Conservation (phyloP, 306 rosid genomes). For the Dicorynia guianensis region DNA sequence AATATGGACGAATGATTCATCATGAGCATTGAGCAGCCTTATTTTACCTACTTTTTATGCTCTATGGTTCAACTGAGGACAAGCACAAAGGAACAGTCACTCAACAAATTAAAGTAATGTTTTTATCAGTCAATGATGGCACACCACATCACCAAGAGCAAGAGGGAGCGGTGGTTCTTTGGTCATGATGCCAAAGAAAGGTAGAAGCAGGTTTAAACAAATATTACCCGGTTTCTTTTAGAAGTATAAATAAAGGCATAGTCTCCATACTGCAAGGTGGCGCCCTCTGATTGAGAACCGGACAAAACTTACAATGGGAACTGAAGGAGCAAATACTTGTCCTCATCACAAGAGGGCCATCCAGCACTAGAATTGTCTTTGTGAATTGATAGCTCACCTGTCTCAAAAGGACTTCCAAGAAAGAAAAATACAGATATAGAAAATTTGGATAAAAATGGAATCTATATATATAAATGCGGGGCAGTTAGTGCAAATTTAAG, state of each 20-base stretch:
- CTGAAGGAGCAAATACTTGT: conserved; percentile 44
- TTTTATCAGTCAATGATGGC: conserved; percentile 44
- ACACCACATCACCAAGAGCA: conserved; percentile 34
- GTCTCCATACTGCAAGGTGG: conserved; percentile 51
- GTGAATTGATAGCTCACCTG: conserved; percentile 67
- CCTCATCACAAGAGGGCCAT: conserved; percentile 35
- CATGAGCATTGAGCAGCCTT: conserved; percentile 49
- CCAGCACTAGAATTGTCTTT: conserved; percentile 43
- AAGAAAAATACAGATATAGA: neutral
- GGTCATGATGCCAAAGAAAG: conserved; percentile 35
- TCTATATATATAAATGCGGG: neutral
- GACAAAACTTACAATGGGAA: conserved; percentile 37
- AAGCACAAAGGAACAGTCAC: conserved; percentile 35
- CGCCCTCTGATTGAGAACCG: conserved; percentile 29
- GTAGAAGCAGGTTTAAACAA: conserved; percentile 33
- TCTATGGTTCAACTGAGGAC: conserved; percentile 41
- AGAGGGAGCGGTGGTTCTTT: conserved; percentile 9
- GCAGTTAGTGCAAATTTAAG: neutral
- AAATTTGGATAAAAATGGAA: neutral
- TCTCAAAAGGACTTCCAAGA: conserved; percentile 37
- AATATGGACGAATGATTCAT: neutral
- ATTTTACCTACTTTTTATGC: conserved; percentile 49
- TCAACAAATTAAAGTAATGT: conserved; percentile 33
- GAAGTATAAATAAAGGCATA: conserved; percentile 33
- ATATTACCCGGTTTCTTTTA: conserved; percentile 19